Conservation (phyloP, 2,329 filamentous ascomycete genomes). For the Didymella arachidicola region DNA sequence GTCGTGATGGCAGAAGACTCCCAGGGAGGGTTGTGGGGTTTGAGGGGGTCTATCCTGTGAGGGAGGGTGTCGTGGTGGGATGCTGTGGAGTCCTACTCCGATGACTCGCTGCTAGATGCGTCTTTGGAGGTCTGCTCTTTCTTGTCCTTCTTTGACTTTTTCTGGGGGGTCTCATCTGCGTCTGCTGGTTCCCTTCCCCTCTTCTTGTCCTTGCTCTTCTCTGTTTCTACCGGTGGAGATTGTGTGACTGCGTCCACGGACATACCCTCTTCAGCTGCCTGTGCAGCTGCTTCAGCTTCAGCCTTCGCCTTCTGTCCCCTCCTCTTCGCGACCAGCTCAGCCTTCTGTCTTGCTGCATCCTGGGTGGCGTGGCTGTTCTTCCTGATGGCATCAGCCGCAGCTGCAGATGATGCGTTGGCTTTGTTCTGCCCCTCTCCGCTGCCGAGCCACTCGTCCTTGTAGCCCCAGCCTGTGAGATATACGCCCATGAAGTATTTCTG, state of each 20-base stretch:
- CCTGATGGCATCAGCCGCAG: slow-evolving; percentile 68
- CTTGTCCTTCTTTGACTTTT: slow-evolving; percentile 15
- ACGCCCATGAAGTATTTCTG: slow-evolving; percentile 69
- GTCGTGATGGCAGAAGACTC: too few relatives aligned
- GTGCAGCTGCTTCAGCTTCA: slow-evolving; percentile 19
- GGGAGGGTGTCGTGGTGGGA: background rate
- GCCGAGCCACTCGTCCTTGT: slow-evolving; percentile 68
- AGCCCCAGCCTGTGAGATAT: slow-evolving; percentile 74
- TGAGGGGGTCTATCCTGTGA: background rate
- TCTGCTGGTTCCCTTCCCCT: slow-evolving; percentile 5
- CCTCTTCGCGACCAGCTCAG: slow-evolving; percentile 30
- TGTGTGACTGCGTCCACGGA: background rate
- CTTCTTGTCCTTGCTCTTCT: slow-evolving; percentile 14
- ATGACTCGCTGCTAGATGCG: background rate
- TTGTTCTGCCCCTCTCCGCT: slow-evolving; percentile 71
- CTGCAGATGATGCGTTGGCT: slow-evolving; percentile 72
- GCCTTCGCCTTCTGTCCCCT: slow-evolving; percentile 26
- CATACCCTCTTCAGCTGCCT: slow-evolving; percentile 4
- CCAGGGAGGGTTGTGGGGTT: too few relatives aligned
- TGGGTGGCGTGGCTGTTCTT: slow-evolving; percentile 43
- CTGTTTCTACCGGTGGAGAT: background rate
- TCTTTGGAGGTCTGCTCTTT: slow-evolving; percentile 5
- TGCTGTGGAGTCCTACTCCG: background rate
- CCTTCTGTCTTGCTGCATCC: slow-evolving; percentile 32
- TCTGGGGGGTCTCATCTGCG: slow-evolving; percentile 5